These are phyloP conservation scores for Monosporascus sp. DNA, from an alignment of 2,329 filamentous ascomycete species.

Conservation along the genomic window DNA sequence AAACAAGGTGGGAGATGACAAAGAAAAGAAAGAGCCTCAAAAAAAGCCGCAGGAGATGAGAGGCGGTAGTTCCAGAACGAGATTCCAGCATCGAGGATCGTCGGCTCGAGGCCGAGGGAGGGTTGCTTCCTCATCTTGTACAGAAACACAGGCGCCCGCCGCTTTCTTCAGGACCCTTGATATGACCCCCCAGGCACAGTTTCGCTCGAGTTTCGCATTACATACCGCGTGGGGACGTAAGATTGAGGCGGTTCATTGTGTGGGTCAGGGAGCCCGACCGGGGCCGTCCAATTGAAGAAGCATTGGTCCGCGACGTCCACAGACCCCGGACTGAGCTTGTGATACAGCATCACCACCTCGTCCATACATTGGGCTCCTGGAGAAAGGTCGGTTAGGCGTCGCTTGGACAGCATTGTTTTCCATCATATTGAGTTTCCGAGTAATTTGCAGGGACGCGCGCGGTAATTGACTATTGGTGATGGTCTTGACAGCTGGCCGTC, in stretches of 20 bases:
- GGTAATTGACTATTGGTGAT: neutral
- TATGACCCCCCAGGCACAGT: too few species aligned
- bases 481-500: neutral
- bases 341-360: neutral
- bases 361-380: neutral
- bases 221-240: neutral
- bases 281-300: neutral
- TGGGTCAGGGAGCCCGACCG: neutral
- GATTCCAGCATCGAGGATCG: neutral
- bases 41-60: neutral
- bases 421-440: neutral
- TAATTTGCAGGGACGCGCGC: neutral
- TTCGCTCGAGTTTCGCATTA: neutral
- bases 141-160: neutral
- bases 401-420: neutral
- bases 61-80: neutral
- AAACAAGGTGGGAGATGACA: neutral
- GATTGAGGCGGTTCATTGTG: neutral
- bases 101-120: neutral
- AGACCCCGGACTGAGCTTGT: neutral
- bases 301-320: neutral
- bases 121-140: neutral
- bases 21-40: slow-evolving; percentile 1
- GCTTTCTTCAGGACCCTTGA: neutral
- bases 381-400: neutral